Evolutionary conservation across 1,284 basidiomycete species (phyloP), one percentile per base, ranked within the genome.

Genomic region (Trametes hirsuta): DNA sequence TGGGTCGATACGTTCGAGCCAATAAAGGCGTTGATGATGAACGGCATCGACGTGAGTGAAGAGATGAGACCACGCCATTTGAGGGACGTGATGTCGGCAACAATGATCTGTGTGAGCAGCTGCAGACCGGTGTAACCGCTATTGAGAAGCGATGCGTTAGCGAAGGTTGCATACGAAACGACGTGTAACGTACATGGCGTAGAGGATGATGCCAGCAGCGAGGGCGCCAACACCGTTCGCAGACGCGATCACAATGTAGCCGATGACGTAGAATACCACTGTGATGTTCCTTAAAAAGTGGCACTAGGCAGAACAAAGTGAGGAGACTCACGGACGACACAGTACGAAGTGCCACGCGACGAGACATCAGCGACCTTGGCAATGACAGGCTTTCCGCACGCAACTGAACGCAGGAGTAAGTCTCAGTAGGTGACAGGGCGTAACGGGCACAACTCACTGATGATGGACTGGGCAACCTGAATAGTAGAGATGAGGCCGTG

Each of bases 1-100:
- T 78, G 76, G 18, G 86, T 79, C 8, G 82, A 79, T 53, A 94
- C 84, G 68, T 91, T 90, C 9, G 89, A 83, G 5, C 88, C 85
- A 65, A 94, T 80, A 73, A 87, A 93, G 47, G 81, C 77, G 73
- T 85, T 81, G 74, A 91, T 77, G 66, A 90, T 76, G 75, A 88
- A 91, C 12, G 91, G 91, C 40, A 87, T 72, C 8, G 86, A 85
- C 25, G 84, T 81, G n/a, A 90, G 73, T 14, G 81, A 81, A 2
- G 85, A 82, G 18, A 90, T 83, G 10, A 94, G 77, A 11, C 90
- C 91, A 58, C 92, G 83, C 88, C 90, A 94, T 69, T 86, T 81
- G 12, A 93, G 81, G 1, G 86, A 88, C 3, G 93, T 93, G 66
- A 90, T 87, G 70, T 95, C 92, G 18, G 91, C 91, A 57, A 90